Evolutionary conservation across 1,284 basidiomycete species (phyloP).

Genomic region (Sanghuangporus sanghuang): DNA sequence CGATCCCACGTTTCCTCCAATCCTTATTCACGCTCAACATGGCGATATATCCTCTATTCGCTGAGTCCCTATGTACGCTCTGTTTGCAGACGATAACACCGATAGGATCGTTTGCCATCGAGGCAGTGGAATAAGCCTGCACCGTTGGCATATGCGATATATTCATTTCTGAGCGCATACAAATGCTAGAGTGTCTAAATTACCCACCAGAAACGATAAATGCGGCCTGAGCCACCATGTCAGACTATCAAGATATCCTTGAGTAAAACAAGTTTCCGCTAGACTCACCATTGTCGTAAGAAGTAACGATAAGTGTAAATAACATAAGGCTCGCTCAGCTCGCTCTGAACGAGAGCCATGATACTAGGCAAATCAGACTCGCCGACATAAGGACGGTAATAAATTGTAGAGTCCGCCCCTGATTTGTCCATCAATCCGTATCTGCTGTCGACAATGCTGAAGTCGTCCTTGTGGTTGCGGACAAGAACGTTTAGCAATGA

Average conservation of each 20-base stretch:
- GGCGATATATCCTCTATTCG: constrained; percentile 92
- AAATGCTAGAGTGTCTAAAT: neutral
- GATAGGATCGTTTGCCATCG: constrained; percentile 49
- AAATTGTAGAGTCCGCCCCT: constrained; percentile 18
- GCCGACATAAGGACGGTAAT: constrained; percentile 30
- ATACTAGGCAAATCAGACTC: constrained; percentile 36
- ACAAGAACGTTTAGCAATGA: neutral
- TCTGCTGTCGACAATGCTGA: neutral
- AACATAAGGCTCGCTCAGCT: constrained; percentile 54
- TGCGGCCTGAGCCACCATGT: constrained; percentile 69
- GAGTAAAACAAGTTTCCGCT: neutral
- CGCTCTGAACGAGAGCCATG: constrained; percentile 39
- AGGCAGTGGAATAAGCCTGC: constrained; percentile 56
- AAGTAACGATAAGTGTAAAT: constrained; percentile 50
- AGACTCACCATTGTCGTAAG: constrained; percentile 46
- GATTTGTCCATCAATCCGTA: neutral
- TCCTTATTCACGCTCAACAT: constrained; percentile 88
- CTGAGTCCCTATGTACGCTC: constrained; percentile 72
- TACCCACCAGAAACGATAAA: constrained; percentile 82
- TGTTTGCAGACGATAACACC: constrained; percentile 97
- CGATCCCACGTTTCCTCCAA: constrained; percentile 87
- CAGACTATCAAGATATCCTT: neutral
- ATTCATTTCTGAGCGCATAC: neutral
- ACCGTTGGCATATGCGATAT: neutral
- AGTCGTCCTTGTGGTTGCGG: neutral